Evolutionary conservation across 164 flowering plant genomes (phyloP).

Genomic region (Sextonia rubra): DNA sequence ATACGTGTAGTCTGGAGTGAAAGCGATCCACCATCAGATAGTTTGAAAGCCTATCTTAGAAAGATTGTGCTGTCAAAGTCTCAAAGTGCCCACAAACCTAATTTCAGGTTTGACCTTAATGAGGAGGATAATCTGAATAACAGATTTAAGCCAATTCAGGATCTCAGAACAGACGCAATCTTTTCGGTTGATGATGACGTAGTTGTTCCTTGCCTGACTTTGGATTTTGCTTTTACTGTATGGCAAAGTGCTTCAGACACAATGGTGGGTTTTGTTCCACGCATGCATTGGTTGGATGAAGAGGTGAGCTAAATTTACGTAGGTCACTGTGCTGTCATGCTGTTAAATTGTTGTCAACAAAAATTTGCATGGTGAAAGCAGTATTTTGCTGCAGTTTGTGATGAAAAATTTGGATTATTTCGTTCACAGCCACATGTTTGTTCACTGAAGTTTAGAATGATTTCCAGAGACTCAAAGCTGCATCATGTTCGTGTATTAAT

Average conservation of each 20-base stretch:
- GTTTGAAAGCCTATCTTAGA: constrained; percentile 29
- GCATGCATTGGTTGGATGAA: constrained; percentile 41
- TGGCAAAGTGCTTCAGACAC: constrained; percentile 48
- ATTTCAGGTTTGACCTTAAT: constrained; percentile 39
- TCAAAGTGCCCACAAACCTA: constrained; percentile 32
- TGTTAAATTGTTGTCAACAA: too few relatives aligned
- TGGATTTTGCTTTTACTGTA: constrained; percentile 45
- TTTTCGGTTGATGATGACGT: constrained; percentile 61
- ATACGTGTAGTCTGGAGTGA: constrained; percentile 57
- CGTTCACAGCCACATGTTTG: neutral
- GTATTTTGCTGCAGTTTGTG: neutral
- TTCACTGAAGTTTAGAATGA: neutral
- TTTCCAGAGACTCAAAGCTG: constrained; percentile 1
- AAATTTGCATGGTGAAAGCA: neutral
- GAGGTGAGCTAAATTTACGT: constrained; percentile 20
- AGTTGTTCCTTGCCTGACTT: constrained; percentile 40
- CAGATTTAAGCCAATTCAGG: constrained; percentile 42
- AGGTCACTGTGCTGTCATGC: too few relatives aligned
- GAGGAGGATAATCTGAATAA: constrained; percentile 44
- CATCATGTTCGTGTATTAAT: neutral
- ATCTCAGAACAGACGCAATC: constrained; percentile 45
- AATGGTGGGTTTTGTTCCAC: constrained; percentile 56
- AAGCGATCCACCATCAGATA: constrained; percentile 39
- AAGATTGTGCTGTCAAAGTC: constrained; percentile 36
- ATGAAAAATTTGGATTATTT: neutral